Evolutionary conservation across 1,284 basidiomycete genomes (phyloP).

Genomic region (Moesziomyces sp.): DNA sequence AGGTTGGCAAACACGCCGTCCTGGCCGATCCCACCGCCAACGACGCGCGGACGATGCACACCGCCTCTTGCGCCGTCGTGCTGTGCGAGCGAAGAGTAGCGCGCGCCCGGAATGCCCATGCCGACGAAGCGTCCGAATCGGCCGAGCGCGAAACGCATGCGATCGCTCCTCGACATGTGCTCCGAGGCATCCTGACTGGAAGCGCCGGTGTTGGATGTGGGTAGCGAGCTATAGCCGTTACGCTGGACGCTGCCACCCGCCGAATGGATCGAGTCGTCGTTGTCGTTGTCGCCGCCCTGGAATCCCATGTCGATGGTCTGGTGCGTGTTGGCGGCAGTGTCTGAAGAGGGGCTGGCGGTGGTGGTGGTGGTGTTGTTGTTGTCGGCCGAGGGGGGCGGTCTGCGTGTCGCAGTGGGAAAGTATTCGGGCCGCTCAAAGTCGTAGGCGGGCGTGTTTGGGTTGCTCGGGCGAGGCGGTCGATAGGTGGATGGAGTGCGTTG

Average conservation of each 20-base stretch:
- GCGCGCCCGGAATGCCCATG: slow-evolving; percentile 64
- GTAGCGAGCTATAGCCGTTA: slow-evolving; percentile 35
- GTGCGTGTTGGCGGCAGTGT: slow-evolving; percentile 9
- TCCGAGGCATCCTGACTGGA: slow-evolving; percentile 18
- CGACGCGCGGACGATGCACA: slow-evolving; percentile 36
- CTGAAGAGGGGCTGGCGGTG: neutral
- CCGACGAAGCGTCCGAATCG: slow-evolving; percentile 64
- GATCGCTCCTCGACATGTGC: slow-evolving; percentile 35
- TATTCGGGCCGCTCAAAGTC: slow-evolving; percentile 61
- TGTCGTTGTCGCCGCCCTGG: slow-evolving; percentile 22
- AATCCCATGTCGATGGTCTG: slow-evolving; percentile 35
- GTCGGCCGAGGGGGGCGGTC: slow-evolving; percentile 24
- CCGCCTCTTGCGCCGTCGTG: slow-evolving; percentile 28
- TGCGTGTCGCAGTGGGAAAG: slow-evolving; percentile 37
- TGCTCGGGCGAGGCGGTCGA: slow-evolving; percentile 7
- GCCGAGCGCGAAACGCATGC: slow-evolving; percentile 52
- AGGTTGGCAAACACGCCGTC: slow-evolving; percentile 98
- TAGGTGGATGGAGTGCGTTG: slow-evolving; percentile 2
- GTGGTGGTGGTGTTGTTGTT: slow-evolving; percentile 16
- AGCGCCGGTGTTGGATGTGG: slow-evolving; percentile 18
- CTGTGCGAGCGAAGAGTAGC: slow-evolving; percentile 48
- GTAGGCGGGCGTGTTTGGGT: slow-evolving; percentile 31
- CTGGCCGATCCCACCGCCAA: slow-evolving; percentile 83
- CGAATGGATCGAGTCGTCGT: slow-evolving; percentile 21
- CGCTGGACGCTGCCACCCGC: slow-evolving; percentile 14